Evolutionary conservation across 345 rosid species (phyloP).

Genomic region (Acer saccharum): DNA sequence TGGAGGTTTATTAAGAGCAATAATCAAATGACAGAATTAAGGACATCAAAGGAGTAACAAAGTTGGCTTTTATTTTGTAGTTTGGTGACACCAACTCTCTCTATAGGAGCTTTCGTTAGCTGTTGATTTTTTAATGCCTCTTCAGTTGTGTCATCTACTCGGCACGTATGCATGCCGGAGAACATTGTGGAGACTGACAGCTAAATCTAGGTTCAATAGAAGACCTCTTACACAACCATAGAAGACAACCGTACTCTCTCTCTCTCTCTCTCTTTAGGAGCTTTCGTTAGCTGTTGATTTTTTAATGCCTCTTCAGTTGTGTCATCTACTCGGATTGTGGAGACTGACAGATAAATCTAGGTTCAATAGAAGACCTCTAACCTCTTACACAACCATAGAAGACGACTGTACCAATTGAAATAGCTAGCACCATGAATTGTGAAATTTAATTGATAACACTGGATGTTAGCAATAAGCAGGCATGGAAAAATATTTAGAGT

Average conservation of each 20-base stretch:
- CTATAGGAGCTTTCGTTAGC: neutral
- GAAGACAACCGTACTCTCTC: neutral
- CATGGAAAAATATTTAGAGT: conserved; percentile 8
- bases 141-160: no score
- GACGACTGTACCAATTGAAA: neutral
- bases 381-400: neutral
- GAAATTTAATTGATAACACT: neutral
- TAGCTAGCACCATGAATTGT: neutral
- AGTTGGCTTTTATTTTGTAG: neutral
- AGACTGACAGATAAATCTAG: neutral
- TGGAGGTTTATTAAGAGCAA: conserved; percentile 8
- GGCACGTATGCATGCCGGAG: no score
- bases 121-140: neutral
- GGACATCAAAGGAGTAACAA: conserved; percentile 4
- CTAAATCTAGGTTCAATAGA: neutral
- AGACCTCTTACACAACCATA: neutral
- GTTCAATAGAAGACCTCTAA: neutral
- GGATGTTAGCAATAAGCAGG: neutral
- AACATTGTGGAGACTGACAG: neutral
- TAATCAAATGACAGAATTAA: neutral
- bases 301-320: neutral
- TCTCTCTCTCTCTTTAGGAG: neutral
- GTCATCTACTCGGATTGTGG: no score
- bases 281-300: neutral
- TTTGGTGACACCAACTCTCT: neutral